phyloP scores from a whole-genome alignment of 2,329 filamentous ascomycete species.

The Paecilomyces sp. region DNA sequence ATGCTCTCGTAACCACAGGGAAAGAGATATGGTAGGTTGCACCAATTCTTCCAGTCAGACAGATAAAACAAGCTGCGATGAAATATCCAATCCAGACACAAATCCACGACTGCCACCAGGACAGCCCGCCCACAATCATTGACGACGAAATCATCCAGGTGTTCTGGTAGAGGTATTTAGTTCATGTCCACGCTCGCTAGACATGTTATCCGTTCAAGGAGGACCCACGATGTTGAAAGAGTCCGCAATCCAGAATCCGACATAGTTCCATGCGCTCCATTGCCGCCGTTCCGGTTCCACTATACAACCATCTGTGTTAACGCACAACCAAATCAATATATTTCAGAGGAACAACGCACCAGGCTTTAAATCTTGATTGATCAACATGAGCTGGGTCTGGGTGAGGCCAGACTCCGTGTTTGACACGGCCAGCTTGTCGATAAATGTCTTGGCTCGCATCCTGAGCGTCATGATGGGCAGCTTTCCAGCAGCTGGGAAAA shows the following conservation, averaged over 20 bases:
- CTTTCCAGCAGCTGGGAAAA: background rate
- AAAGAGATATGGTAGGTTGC: constrained; percentile 86
- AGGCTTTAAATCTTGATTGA: constrained; percentile 72
- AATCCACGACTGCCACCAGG: constrained; percentile 90
- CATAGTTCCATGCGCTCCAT: constrained; percentile 84
- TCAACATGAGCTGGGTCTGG: constrained; percentile 75
- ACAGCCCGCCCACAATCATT: constrained; percentile 69
- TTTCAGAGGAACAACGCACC: constrained; percentile 26
- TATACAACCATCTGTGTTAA: constrained; percentile 6
- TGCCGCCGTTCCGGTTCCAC: constrained; percentile 73
- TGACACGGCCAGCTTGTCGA: constrained; percentile 58
- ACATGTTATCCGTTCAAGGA: background rate
- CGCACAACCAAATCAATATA: background rate
- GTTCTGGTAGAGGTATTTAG: constrained; percentile 42
- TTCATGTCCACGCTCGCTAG: background rate
- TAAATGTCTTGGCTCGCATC: constrained; percentile 14
- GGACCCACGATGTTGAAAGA: constrained; percentile 65
- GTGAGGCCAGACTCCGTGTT: constrained; percentile 69
- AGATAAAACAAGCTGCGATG: constrained; percentile 69
- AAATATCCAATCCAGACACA: constrained; percentile 82
- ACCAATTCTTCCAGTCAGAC: constrained; percentile 72
- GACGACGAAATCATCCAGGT: constrained; percentile 91
- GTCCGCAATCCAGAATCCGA: constrained; percentile 80
- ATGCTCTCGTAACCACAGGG: constrained; percentile 68
- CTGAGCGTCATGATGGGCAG: constrained; percentile 13